Evolutionary conservation across 805 yeast genomes (phyloP), one percentile per base, ranked within the genome.

Genomic region (Tetrapisispora iriomotensis): DNA sequence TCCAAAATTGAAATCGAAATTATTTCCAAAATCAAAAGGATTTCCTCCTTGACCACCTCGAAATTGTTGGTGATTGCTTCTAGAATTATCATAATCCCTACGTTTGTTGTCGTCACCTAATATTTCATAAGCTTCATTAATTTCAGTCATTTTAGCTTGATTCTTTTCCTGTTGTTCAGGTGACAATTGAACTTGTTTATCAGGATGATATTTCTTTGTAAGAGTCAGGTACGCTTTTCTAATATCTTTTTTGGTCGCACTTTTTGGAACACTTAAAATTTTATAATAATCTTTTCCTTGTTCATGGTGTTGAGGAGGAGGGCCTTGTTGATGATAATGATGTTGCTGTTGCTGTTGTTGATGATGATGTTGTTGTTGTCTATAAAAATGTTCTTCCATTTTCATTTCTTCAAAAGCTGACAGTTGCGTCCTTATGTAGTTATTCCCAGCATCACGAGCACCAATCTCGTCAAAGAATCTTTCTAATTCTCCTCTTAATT

Each of bases 81-180:
- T 52, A 3, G 47, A 79, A 20, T 65, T 47, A 55, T 88, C 95
- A 52, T 82, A 90, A 34, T 77, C 72, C 33, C 66, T 72, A 43
- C 78, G 71, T 43, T 72, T 64, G 33, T 77, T 82, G 2, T 75
- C 74, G 48, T 82, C 77, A 8, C 87, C 74, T 27, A 90, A 67
- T 2, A 81, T 79, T 56, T 87, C 96, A 60, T 92, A 87, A 0
- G 97, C 97, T 54, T 82, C 85, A 60, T 90, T 92, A 46, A 90
- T 83, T 40, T 81, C 88, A 35, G 94, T 86, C 88, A 90, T 92
- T 51, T 82, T 84, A 36, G 67, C 67, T 60, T 86, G 95, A 27
- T 82, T 80, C 42, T 81, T 73, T 24, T 78, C 84, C 22, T 74
- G 70, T 8, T 78, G 67, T 43, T 81, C 57, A 28, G 79, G 84